Evolutionary conservation across 2,329 filamentous ascomycete species (phyloP).

Genomic region (Colletotrichum acutatum): DNA sequence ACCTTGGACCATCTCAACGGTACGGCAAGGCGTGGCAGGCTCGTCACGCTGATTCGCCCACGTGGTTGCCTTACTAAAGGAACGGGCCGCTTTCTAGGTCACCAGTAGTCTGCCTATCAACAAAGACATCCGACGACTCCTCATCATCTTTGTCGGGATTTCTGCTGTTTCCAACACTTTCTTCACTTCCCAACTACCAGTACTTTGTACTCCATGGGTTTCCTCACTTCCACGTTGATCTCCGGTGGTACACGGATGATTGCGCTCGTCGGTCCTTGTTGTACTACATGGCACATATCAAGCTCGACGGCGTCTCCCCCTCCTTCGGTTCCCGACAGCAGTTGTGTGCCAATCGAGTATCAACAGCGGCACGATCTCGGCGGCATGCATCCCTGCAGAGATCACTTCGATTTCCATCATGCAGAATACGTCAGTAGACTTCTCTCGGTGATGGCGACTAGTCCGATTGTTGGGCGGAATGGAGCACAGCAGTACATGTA

Average conservation of each 20-base stretch:
- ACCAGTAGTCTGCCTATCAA: background rate
- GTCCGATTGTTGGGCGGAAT: background rate
- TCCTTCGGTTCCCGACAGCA: constrained; percentile 8
- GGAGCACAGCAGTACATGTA: background rate
- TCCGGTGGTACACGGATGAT: background rate
- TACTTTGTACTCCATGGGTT: background rate
- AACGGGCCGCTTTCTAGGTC: constrained; percentile 31
- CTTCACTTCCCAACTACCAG: background rate
- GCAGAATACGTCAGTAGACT: background rate
- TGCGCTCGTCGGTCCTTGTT: background rate
- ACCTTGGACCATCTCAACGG: background rate
- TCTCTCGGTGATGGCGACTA: background rate
- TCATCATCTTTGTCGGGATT: background rate
- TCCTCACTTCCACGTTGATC: background rate
- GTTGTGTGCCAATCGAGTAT: constrained; percentile 20
- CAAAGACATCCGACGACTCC: constrained; percentile 24
- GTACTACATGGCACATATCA: background rate
- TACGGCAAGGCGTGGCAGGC: constrained; percentile 14
- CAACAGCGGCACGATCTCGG: constrained; percentile 25
- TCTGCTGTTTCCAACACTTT: background rate
- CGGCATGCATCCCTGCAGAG: constrained; percentile 32
- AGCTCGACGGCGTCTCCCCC: background rate
- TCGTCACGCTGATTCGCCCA: constrained; percentile 27
- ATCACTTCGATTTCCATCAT: constrained; percentile 12
- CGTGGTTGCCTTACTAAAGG: constrained; percentile 23